Conservation (phyloP, 1,139 yeast species). For the Debaryomycetaceae sp. region DNA sequence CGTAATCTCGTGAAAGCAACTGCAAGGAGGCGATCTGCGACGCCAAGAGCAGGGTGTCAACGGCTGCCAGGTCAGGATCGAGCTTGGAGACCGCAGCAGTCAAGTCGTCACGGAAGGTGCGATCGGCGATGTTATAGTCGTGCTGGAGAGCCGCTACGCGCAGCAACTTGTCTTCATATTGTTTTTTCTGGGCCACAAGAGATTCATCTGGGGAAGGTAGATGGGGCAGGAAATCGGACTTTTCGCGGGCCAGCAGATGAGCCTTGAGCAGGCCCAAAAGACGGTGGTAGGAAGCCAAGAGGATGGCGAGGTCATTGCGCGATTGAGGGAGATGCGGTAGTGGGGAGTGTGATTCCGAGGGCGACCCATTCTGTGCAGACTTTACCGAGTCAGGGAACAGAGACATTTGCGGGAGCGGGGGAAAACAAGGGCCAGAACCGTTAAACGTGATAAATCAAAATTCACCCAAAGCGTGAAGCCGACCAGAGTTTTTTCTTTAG, state of each 20-base stretch:
- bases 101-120: conserved; percentile 12
- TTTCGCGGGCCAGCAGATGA: not conserved
- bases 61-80: conserved; percentile 3
- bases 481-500: no score
- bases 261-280: conserved; percentile 8
- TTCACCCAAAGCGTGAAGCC: no score
- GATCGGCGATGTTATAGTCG: conserved; percentile 13
- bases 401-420: no score
- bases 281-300: conserved; percentile 23
- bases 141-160: conserved; percentile 21
- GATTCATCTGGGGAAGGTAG: conserved; percentile 1
- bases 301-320: conserved; percentile 19
- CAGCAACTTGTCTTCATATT: conserved; percentile 22
- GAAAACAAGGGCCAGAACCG: no score
- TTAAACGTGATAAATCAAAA: no score
- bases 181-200: conserved; percentile 9
- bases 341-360: no score
- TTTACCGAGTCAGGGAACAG: no score
- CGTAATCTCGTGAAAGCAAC: conserved; percentile 65
- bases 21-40: conserved; percentile 71
- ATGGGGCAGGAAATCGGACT: not conserved
- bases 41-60: conserved; percentile 44
- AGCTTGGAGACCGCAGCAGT: conserved; percentile 2
- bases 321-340: no score
- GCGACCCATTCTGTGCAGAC: no score